Conservation (phyloP, 2,329 filamentous ascomycete species). For the Penicillium sp. region DNA sequence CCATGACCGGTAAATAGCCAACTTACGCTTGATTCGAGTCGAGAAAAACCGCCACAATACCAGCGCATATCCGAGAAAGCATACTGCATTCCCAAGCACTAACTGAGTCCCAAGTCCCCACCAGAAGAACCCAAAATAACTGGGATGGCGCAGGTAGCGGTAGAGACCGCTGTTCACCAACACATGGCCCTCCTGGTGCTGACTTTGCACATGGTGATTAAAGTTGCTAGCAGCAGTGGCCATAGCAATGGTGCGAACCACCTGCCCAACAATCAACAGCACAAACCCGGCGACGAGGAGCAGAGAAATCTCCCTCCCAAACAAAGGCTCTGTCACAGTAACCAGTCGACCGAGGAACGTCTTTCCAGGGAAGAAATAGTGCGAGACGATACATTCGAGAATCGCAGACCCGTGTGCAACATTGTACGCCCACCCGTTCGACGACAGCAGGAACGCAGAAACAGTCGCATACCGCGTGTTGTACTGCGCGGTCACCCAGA, state of each 20-base stretch:
- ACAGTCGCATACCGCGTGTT: slow-evolving; percentile 75
- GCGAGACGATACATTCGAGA: slow-evolving; percentile 64
- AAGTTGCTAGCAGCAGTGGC: slow-evolving; percentile 85
- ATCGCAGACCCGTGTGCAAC: slow-evolving; percentile 77
- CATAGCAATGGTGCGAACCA: slow-evolving; percentile 81
- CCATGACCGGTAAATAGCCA: not conserved
- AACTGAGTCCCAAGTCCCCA: slow-evolving; percentile 96
- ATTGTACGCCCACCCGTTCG: slow-evolving; percentile 83
- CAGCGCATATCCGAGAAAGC: slow-evolving; percentile 70
- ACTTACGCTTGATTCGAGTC: slow-evolving; percentile 65
- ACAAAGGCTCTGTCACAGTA: slow-evolving; percentile 46
- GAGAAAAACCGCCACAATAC: slow-evolving; percentile 88
- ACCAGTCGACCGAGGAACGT: slow-evolving; percentile 40
- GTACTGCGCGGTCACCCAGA: slow-evolving; percentile 81
- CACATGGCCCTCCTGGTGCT: slow-evolving; percentile 69
- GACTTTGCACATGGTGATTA: slow-evolving; percentile 79
- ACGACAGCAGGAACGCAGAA: slow-evolving; percentile 77
- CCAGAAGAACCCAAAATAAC: slow-evolving; percentile 98
- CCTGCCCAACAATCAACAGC: slow-evolving; percentile 71
- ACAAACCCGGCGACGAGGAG: slow-evolving; percentile 59
- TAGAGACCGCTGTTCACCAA: slow-evolving; percentile 88
- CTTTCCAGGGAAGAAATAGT: slow-evolving; percentile 25
- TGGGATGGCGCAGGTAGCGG: slow-evolving; percentile 74
- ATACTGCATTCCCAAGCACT: slow-evolving; percentile 80
- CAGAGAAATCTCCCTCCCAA: slow-evolving; percentile 21